These are phyloP conservation scores for Pseudopyricularia cyperi DNA, from an alignment of 2,329 filamentous ascomycete genomes.

Conservation along the genomic window DNA sequence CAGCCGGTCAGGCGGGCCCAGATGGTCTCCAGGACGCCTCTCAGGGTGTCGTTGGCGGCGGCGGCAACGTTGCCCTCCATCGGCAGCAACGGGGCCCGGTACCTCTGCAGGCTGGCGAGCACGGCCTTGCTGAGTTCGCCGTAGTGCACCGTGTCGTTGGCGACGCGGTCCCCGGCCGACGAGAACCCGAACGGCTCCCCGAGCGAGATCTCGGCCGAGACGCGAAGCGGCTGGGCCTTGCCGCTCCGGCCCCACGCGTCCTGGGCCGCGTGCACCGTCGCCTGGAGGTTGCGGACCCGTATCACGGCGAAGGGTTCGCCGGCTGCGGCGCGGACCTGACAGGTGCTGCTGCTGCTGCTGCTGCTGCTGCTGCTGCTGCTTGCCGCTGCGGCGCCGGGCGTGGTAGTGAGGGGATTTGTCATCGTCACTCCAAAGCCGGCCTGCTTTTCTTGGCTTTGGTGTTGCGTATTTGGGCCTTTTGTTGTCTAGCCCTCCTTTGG, in stretches of 20 bases:
- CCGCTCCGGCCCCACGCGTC: slow-evolving; percentile 55
- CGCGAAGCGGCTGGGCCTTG: slow-evolving; percentile 46
- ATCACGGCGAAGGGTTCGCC: slow-evolving; percentile 39
- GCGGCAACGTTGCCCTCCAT: slow-evolving; percentile 7
- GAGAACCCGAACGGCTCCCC: slow-evolving; percentile 41
- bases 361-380: not conserved
- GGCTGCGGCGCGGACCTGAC: slow-evolving; percentile 22
- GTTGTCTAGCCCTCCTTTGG: too few relatives aligned
- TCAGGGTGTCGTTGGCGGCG: slow-evolving; percentile 7
- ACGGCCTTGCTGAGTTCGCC: slow-evolving; percentile 56
- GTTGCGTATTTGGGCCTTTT: too few relatives aligned
- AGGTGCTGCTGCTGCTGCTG: slow-evolving; percentile 19
- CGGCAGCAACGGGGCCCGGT: slow-evolving; percentile 1
- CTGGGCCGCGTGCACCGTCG: slow-evolving; percentile 39
- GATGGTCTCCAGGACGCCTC: slow-evolving; percentile 21
- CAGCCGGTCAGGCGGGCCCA: slow-evolving; percentile 24
- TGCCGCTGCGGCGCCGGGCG: not conserved
- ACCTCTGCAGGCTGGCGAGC: slow-evolving; percentile 25
- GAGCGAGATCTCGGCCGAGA: slow-evolving; percentile 49
- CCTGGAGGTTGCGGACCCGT: slow-evolving; percentile 47
- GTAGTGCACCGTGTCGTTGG: slow-evolving; percentile 64
- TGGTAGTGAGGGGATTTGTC: too few relatives aligned
- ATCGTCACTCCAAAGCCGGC: too few relatives aligned
- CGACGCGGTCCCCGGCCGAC: slow-evolving; percentile 45
- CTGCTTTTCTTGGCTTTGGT: too few relatives aligned